Percentiles rank a stretch among this genome's conserved stretches.
Conservation (phyloP, 345 rosid species). For the Gossypium herbaceum region DNA sequence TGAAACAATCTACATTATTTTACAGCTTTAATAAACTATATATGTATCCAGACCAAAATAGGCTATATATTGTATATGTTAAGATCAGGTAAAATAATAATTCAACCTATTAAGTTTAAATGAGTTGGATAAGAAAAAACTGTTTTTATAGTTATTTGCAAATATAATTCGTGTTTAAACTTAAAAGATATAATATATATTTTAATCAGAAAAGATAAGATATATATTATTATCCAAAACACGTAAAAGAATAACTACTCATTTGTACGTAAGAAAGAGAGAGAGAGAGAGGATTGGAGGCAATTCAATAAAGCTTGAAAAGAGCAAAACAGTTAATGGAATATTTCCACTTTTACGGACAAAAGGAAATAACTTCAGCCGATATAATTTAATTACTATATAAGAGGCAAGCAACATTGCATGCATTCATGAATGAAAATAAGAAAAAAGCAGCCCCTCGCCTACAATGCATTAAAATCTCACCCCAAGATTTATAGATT, state of each 20-base stretch:
- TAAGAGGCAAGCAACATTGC: too few relatives aligned
- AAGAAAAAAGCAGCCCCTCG: neutral
- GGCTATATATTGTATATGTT: neutral
- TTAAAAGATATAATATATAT: too few relatives aligned
- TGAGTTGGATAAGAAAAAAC: neutral
- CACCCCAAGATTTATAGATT: neutral
- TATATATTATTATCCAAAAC: too few relatives aligned
- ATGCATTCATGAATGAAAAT: too few relatives aligned
- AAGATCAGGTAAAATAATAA: neutral
- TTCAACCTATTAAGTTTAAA: neutral
- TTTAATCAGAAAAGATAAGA: too few relatives aligned
- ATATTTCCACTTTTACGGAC: neutral
- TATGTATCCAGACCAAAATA: neutral
- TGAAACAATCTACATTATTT: neutral
- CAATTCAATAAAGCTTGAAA: too few relatives aligned
- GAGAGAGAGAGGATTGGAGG: too few relatives aligned
- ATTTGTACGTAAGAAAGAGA: too few relatives aligned
- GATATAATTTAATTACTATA: too few relatives aligned
- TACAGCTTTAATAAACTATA: neutral
- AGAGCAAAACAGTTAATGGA: neutral
- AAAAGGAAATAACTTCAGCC: neutral
- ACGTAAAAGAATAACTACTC: too few relatives aligned
- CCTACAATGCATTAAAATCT: conserved; percentile 7
- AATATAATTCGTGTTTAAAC: too few relatives aligned
- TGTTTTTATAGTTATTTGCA: too few relatives aligned